phyloP scores from a whole-genome alignment of 768 basidiomycete species.

The Crucibulum laeve region DNA sequence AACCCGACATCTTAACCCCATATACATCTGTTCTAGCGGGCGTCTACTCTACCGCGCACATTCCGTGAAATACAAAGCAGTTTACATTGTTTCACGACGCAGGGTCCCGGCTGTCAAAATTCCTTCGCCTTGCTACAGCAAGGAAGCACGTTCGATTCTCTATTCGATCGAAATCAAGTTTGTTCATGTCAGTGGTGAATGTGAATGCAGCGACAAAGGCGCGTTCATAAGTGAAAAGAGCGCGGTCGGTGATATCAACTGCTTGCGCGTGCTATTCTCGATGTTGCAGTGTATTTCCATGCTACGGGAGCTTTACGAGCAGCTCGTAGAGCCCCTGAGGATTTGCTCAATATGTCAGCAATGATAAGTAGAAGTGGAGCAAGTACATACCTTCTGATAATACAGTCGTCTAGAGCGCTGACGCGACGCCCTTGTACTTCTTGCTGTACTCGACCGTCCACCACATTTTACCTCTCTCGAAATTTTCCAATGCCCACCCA shows the following conservation, averaged over 20 bases:
- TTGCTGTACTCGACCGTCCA: conserved; percentile 88
- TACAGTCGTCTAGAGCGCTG: conserved; percentile 77
- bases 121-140: no score
- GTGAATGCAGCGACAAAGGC: conserved; percentile 85
- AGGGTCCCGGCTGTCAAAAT: no score
- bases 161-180: conserved; percentile 85
- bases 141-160: conserved; percentile 94
- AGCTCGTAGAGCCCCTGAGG: conserved; percentile 77
- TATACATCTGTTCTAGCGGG: no score
- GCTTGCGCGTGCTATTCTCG: conserved; percentile 84
- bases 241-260: conserved; percentile 84
- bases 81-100: no score
- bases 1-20: no score
- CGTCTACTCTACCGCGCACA: no score
- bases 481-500: conserved; percentile 24
- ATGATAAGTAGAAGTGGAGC: no score
- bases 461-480: conserved; percentile 59
- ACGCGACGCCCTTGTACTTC: conserved; percentile 77
- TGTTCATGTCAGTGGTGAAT: conserved; percentile 73
- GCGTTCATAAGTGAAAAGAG: conserved; percentile 90
- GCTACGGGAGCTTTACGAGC: conserved; percentile 79
- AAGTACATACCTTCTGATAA: conserved; percentile 69
- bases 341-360: conserved; percentile 40
- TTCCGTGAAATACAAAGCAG: no score
- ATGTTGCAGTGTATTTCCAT: conserved; percentile 90